phyloP scores from a whole-genome alignment of 257 asterid genomes.

The Haberlea rhodopensis region DNA sequence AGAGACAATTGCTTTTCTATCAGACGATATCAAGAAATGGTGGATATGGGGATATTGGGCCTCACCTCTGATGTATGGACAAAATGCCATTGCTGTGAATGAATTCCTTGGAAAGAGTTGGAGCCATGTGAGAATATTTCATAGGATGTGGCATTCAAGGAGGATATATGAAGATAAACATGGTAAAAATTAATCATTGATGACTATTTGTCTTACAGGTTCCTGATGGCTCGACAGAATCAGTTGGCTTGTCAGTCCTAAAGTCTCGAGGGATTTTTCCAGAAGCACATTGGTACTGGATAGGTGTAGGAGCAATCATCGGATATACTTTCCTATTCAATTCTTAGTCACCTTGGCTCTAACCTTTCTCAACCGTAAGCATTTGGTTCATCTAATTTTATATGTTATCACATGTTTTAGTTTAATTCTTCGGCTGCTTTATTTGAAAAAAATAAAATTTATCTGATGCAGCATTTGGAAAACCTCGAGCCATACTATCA shows the following conservation, averaged over 20 bases:
- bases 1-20: constrained; percentile 4
- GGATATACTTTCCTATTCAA: constrained; percentile 66
- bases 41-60: constrained; percentile 83
- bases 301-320: constrained; percentile 57
- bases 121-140: constrained; percentile 59
- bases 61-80: constrained; percentile 84
- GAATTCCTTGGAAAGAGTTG: constrained; percentile 80
- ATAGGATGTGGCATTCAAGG: constrained; percentile 14
- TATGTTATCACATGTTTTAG: neutral
- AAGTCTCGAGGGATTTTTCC: constrained; percentile 60
- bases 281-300: constrained; percentile 77
- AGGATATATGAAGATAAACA: neutral
- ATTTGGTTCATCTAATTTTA: neutral
- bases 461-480: constrained; percentile 61
- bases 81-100: constrained; percentile 70
- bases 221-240: constrained; percentile 44
- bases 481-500: constrained; percentile 58
- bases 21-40: constrained; percentile 56
- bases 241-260: constrained; percentile 56
- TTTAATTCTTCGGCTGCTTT: neutral
- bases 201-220: constrained; percentile 31
- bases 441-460: constrained; percentile 5
- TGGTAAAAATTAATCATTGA: neutral
- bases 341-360: constrained; percentile 49
- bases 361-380: constrained; percentile 69